Evolutionary conservation across 306 rosid genomes (phyloP).

Genomic region (Comarum palustre): DNA sequence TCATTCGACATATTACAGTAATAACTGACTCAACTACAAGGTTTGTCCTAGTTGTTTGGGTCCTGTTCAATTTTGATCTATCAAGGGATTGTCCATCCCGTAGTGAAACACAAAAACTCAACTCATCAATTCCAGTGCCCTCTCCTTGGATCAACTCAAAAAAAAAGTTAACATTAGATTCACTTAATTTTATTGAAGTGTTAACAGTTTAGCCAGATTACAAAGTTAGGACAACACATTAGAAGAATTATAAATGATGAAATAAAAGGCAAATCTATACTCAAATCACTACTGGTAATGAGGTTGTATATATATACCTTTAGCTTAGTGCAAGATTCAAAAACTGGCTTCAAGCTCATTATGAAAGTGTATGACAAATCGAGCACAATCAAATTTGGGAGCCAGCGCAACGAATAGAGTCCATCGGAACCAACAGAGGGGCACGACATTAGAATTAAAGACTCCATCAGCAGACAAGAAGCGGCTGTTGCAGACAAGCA

Average conservation of each 20-base stretch:
- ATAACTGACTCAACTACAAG: neutral
- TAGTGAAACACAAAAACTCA: neutral
- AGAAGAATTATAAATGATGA: neutral
- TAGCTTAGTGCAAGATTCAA: conserved; percentile 74
- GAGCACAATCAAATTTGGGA: conserved; percentile 62
- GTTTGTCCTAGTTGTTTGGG: neutral
- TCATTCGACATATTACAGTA: neutral
- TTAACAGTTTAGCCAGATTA: neutral
- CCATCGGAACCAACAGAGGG: conserved; percentile 81
- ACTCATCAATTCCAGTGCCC: neutral
- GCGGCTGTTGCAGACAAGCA: conserved; percentile 90
- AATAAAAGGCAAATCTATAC: neutral
- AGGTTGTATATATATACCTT: conserved; percentile 39
- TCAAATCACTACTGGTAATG: neutral
- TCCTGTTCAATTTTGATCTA: neutral
- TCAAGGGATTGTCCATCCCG: neutral
- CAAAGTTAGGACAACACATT: neutral
- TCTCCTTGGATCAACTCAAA: neutral
- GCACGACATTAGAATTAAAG: conserved; percentile 91
- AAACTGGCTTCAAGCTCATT: conserved; percentile 80
- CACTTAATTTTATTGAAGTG: neutral
- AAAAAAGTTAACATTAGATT: neutral
- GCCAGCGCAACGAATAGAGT: conserved; percentile 66
- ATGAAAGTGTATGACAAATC: conserved; percentile 94
- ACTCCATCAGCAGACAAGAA: conserved; percentile 78